Percentiles rank a stretch among this genome's conserved stretches.
phyloP scores from a whole-genome alignment of 257 asterid species.

The Nicotiana benthamiana region DNA sequence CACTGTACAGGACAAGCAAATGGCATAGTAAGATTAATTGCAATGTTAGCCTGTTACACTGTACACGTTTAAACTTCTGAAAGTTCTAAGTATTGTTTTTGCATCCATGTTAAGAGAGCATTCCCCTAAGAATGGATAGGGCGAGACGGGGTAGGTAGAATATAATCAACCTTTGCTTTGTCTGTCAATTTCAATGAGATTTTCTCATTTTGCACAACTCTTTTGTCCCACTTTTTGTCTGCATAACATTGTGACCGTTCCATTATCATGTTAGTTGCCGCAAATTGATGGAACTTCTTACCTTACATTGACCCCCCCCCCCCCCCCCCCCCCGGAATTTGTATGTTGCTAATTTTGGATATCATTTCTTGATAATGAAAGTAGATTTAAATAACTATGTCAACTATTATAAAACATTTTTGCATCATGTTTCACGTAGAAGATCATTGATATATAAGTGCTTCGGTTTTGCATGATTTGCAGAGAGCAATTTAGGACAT shows the following conservation, averaged over 20 bases:
- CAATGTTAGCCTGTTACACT: too few species aligned
- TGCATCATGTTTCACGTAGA: too few species aligned
- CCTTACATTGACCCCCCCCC: constrained; percentile 13
- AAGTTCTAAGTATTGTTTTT: too few species aligned
- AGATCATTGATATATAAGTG: too few species aligned
- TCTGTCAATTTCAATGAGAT: constrained; percentile 22
- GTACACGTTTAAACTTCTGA: too few species aligned
- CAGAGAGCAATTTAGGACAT: too few species aligned
- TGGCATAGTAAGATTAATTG: too few species aligned
- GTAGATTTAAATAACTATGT: background rate
- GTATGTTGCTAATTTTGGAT: constrained; percentile 1
- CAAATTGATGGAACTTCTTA: constrained; percentile 21
- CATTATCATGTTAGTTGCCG: constrained; percentile 40
- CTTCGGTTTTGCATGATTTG: too few species aligned
- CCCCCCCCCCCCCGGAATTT: constrained; percentile 13
- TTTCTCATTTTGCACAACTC: constrained; percentile 4
- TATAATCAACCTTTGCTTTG: background rate
- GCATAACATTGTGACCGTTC: constrained; percentile 24
- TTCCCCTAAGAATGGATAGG: too few species aligned
- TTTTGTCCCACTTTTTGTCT: constrained; percentile 27
- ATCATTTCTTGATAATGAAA: background rate
- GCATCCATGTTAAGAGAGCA: too few species aligned
- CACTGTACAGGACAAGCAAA: too few species aligned
- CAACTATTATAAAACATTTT: background rate
- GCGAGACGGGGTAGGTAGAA: too few species aligned